Percentiles rank a stretch among this genome's conserved stretches.
Evolutionary conservation across 208 protist species (phyloP).

Genomic region (Crithidia brevicula): DNA sequence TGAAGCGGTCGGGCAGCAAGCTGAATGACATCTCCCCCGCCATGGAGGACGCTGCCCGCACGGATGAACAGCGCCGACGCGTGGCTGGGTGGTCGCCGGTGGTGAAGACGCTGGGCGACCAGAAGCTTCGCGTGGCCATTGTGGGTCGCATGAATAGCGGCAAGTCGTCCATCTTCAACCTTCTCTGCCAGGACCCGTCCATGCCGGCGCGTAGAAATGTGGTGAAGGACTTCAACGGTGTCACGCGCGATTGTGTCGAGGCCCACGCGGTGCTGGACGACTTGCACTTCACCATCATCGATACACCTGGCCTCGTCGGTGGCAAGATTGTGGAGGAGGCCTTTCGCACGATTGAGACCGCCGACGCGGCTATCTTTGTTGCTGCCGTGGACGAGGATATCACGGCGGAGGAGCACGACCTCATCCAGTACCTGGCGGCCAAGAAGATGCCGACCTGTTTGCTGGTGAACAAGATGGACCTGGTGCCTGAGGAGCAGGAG

Average conservation of each 20-base stretch:
- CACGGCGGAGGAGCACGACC: constrained; percentile 62
- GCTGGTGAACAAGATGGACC: constrained; percentile 92
- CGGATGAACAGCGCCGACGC: constrained; percentile 69
- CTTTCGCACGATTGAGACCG: constrained; percentile 83
- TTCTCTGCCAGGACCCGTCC: constrained; percentile 73
- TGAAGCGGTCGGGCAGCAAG: constrained; percentile 49
- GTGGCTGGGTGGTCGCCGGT: constrained; percentile 86
- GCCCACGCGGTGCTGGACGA: constrained; percentile 63
- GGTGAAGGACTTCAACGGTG: constrained; percentile 87
- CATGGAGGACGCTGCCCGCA: constrained; percentile 59
- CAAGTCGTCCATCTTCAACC: constrained; percentile 92
- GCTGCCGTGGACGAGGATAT: constrained; percentile 73
- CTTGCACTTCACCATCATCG: constrained; percentile 90
- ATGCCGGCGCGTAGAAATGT: constrained; percentile 64
- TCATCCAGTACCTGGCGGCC: constrained; percentile 64
- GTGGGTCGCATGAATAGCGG: constrained; percentile 91
- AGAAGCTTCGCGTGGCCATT: constrained; percentile 85
- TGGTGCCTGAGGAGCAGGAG: constrained; percentile 62
- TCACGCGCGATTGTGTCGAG: constrained; percentile 90
- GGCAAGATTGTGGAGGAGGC: constrained; percentile 85
- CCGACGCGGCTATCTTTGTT: constrained; percentile 84
- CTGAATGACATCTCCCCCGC: constrained; percentile 83
- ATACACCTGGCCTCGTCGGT: constrained; percentile 86
- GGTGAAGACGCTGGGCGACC: constrained; percentile 80
- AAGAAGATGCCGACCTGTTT: constrained; percentile 80